Evolutionary conservation across 148 eudicot species (phyloP).

Genomic region (Rhododendron ferrugineum): DNA sequence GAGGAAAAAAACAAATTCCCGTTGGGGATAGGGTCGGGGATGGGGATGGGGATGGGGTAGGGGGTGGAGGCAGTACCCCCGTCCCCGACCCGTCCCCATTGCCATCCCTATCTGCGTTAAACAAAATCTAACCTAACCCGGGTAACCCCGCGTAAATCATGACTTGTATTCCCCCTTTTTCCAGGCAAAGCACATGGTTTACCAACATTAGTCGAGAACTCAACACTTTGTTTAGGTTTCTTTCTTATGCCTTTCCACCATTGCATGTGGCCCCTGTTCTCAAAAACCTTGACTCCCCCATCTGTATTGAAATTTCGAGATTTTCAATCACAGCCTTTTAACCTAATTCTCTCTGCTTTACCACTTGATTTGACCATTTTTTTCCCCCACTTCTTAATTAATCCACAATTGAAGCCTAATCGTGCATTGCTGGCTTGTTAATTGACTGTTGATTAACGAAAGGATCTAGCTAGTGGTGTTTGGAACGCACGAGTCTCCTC

Average conservation of each 20-base stretch:
- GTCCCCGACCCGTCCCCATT: too few species aligned
- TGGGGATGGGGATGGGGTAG: too few species aligned
- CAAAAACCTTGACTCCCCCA: neutral
- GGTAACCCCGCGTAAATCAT: neutral
- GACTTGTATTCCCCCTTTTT: neutral
- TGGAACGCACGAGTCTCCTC: neutral
- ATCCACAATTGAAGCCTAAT: neutral
- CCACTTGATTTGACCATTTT: neutral
- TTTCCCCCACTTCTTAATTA: neutral
- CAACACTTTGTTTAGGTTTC: neutral
- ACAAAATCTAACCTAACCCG: neutral
- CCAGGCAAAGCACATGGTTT: neutral
- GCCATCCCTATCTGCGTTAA: too few species aligned
- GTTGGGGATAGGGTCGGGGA: too few species aligned
- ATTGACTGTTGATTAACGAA: neutral
- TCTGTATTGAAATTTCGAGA: neutral
- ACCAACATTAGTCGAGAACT: too few species aligned
- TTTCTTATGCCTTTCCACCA: neutral
- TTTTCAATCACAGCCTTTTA: neutral
- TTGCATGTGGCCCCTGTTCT: constrained; percentile 1
- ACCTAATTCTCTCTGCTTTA: neutral
- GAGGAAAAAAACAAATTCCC: too few species aligned
- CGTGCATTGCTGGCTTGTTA: neutral
- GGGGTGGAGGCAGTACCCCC: too few species aligned
- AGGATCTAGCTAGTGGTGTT: neutral